Evolutionary conservation across 495 filamentous ascomycete genomes (phyloP), one percentile per base, ranked within the genome.

Genomic region (Penicillium cataractarum): DNA sequence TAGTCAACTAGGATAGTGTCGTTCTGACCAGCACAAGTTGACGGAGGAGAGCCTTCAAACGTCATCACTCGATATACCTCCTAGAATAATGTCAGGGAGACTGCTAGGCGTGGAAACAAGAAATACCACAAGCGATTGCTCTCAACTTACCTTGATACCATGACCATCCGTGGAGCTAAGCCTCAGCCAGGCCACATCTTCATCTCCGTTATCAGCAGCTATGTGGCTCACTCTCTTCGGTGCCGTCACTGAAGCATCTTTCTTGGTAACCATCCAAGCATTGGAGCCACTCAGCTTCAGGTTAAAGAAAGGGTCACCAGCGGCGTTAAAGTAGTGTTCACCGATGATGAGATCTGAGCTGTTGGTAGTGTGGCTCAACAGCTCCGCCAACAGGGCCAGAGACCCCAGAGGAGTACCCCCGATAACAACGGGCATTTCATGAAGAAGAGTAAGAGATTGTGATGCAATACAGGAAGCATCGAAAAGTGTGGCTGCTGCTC

Each of bases 51-150:
- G 21, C 90, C 90, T n/a, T 86, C 86, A 13, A 85, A 85, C 1
- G 89, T 92, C 57, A 84, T 70, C 21, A 92, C 84, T 35, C 90
- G 83, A 69, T 91, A 92, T 4, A 91, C 86, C 39, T 82, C 70
- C 63, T 76, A 72, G 10, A 83, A 40, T 42, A 80, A 52, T 27
- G 55, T 70, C n/a, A 64, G 48, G 9, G 10, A 58, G n/a, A n/a
- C n/a, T n/a, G n/a, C n/a, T n/a, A n/a, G n/a, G n/a, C n/a, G n/a
- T n/a, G n/a, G n/a, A n/a, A n/a, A n/a, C n/a, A n/a, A n/a, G n/a
- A n/a, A n/a, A n/a, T n/a, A n/a, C n/a, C n/a, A n/a, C n/a, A n/a
- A n/a, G n/a, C n/a, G n/a, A n/a, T n/a, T n/a, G n/a, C n/a, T n/a
- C n/a, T n/a, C 13, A 32, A 9, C 73, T 68, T 57, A 80, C 86